These are phyloP conservation scores for Carex scoparia DNA, from an alignment of 176 grass and related monocot genomes.

Conservation along the genomic window DNA sequence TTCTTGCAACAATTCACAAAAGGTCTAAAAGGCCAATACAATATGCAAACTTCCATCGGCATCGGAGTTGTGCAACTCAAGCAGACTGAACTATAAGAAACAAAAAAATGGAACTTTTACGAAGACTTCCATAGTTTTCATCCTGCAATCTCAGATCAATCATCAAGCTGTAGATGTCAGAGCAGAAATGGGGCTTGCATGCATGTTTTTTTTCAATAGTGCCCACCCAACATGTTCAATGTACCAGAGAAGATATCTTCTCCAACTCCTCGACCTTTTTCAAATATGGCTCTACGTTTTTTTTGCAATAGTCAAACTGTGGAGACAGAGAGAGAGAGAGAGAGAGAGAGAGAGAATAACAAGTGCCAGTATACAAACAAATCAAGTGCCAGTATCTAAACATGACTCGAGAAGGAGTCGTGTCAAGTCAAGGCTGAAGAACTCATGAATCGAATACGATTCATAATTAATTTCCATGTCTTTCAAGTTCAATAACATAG, in stretches of 20 bases:
- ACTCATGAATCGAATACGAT: too few relatives aligned
- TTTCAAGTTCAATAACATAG: too few relatives aligned
- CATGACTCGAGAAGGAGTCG: too few relatives aligned
- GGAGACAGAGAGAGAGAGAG: neutral
- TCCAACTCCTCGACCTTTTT: conserved; percentile 32
- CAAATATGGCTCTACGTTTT: conserved; percentile 8
- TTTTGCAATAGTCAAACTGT: conserved; percentile 38
- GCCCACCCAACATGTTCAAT: neutral
- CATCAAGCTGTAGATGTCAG: neutral
- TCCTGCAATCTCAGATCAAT: neutral
- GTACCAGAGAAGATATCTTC: conserved; percentile 10
- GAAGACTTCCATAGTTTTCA: neutral
- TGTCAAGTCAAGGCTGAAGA: too few relatives aligned
- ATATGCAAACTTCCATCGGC: neutral
- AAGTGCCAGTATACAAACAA: neutral
- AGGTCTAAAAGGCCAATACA: neutral
- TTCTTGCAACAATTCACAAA: neutral
- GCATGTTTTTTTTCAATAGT: neutral
- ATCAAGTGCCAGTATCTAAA: too few relatives aligned
- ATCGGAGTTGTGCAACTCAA: neutral
- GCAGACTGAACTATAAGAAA: neutral
- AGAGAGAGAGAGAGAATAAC: neutral
- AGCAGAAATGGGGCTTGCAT: neutral
- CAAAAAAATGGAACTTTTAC: neutral
- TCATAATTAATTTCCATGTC: too few relatives aligned